A percentile compares a stretch with the other conserved stretches of the same genome.
Conservation (phyloP, 1,284 basidiomycete genomes). For the Golubevia sp. region DNA sequence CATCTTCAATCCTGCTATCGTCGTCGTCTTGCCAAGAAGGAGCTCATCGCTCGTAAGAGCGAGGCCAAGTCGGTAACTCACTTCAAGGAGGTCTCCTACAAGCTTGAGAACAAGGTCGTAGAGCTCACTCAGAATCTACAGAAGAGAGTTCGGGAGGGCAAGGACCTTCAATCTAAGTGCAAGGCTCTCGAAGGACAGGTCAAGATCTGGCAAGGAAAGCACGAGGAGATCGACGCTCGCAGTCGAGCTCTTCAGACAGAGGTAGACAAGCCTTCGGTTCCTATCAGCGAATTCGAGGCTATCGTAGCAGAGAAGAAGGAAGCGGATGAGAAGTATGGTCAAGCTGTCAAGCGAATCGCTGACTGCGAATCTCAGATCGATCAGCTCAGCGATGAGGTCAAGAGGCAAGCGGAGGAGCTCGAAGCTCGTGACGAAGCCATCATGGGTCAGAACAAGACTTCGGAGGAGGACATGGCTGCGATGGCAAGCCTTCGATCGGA, state of each 20-base stretch:
- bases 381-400: conserved; percentile 34
- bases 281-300: conserved; percentile 46
- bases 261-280: conserved; percentile 55
- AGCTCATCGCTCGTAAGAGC: conserved; percentile 40
- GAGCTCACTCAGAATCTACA: conserved; percentile 60
- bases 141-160: conserved; percentile 57
- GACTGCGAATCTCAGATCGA: conserved; percentile 51
- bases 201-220: conserved; percentile 54
- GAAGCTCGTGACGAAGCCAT: conserved; percentile 41
- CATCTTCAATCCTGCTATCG: conserved; percentile 56
- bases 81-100: conserved; percentile 59
- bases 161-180: conserved; percentile 48
- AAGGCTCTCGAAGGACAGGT: conserved; percentile 47
- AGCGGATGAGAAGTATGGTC: conserved; percentile 43
- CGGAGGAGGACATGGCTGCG: conserved; percentile 43
- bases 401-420: conserved; percentile 49
- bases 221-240: conserved; percentile 50
- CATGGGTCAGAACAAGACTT: conserved; percentile 38
- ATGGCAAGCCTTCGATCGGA: conserved; percentile 51
- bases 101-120: conserved; percentile 62
- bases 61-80: conserved; percentile 56
- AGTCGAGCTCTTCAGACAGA: conserved; percentile 45
- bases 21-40: conserved; percentile 50
- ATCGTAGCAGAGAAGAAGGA: conserved; percentile 41
- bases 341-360: conserved; percentile 38